Conservation (phyloP, 139 green algal species). For the Desmodesmus armatus region DNA sequence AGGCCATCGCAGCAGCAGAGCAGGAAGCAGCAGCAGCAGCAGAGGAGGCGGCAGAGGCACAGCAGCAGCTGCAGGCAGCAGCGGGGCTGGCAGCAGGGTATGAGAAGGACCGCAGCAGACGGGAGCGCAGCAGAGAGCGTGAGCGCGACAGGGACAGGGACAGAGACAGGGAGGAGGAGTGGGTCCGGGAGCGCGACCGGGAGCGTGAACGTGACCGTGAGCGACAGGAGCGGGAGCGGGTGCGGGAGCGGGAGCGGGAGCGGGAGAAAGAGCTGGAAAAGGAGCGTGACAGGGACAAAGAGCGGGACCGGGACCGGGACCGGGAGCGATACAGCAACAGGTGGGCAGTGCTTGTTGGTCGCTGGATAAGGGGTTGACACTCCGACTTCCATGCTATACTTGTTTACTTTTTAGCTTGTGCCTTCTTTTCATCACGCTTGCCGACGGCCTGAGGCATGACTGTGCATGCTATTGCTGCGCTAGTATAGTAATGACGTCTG, state of each 20-base stretch:
- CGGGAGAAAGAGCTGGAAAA: slow-evolving; percentile 3
- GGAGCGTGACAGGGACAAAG: neutral
- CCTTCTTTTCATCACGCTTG: too few relatives aligned
- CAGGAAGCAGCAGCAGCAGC: slow-evolving; percentile 51
- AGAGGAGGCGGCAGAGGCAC: slow-evolving; percentile 38
- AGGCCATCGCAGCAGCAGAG: slow-evolving; percentile 62
- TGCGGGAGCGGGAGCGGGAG: neutral
- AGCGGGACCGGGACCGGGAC: neutral
- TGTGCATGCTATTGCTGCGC: neutral
- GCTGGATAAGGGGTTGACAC: neutral
- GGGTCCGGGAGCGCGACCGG: slow-evolving; percentile 20
- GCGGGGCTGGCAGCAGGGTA: slow-evolving; percentile 11
- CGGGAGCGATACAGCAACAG: slow-evolving; percentile 34
- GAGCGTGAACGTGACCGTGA: slow-evolving; percentile 20
- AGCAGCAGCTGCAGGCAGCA: slow-evolving; percentile 47
- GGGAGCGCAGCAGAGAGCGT: slow-evolving; percentile 31
- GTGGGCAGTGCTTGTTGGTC: neutral
- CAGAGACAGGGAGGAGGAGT: slow-evolving; percentile 9
- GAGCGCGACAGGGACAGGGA: slow-evolving; percentile 27
- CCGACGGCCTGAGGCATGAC: neutral
- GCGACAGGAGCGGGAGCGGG: slow-evolving; percentile 29
- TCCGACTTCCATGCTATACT: neutral
- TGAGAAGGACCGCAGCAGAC: slow-evolving; percentile 34
- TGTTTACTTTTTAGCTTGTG: neutral
- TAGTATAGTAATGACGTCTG: neutral